Evolutionary conservation across 805 yeast species (phyloP).

Genomic region (Pichia cabralensis): DNA sequence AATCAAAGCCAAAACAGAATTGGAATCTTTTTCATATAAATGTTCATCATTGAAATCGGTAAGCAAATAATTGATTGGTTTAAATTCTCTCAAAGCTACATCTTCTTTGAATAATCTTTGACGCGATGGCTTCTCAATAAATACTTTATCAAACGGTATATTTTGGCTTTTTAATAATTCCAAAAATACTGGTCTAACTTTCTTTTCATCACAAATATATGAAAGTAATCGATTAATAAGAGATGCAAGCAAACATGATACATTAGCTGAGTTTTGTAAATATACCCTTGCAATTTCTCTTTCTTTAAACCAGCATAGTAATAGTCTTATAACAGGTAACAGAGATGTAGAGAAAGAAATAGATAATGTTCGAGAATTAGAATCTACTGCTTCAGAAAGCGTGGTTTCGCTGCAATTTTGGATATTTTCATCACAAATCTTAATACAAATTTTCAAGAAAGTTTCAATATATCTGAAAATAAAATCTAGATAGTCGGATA

Average conservation of each 20-base stretch:
- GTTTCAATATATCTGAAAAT: conserved; percentile 31
- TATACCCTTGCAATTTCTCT: conserved; percentile 30
- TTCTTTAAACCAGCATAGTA: conserved; percentile 48
- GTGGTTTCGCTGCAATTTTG: too few species aligned
- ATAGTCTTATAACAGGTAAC: conserved; percentile 36
- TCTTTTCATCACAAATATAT: conserved; percentile 3
- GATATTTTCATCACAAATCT: conserved; percentile 17
- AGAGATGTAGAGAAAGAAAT: conserved; percentile 17
- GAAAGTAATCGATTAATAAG: conserved; percentile 2
- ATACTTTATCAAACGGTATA: not conserved
- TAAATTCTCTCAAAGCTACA: conserved; percentile 49
- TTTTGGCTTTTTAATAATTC: not conserved
- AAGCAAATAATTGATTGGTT: conserved; percentile 42
- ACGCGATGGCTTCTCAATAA: conserved; percentile 33
- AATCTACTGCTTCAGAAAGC: too few species aligned
- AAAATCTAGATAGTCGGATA: conserved; percentile 29
- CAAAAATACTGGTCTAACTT: conserved; percentile 1
- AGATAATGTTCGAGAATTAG: not conserved
- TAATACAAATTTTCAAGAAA: conserved; percentile 19
- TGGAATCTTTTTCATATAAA: conserved; percentile 28
- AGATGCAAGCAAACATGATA: conserved; percentile 2
- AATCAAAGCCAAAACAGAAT: conserved; percentile 23
- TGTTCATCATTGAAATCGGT: conserved; percentile 53
- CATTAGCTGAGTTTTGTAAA: conserved; percentile 17
- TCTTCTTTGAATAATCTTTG: conserved; percentile 54